Evolutionary conservation across 495 filamentous ascomycete species (phyloP).

Genomic region (Penicillium coffeae): DNA sequence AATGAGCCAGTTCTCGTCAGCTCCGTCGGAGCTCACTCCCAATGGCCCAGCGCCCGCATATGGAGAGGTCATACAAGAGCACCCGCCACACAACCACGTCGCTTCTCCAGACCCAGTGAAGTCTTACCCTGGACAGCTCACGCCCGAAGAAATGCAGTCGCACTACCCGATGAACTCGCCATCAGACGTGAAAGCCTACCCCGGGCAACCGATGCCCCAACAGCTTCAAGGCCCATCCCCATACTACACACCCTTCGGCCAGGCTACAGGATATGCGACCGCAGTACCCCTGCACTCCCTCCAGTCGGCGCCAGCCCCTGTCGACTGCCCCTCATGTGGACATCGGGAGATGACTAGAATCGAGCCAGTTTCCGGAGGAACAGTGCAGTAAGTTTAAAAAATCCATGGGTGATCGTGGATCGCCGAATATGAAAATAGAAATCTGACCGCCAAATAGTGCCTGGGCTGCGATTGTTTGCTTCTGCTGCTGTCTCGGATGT

Average conservation of each 20-base stretch:
- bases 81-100: background rate
- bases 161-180: background rate
- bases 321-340: conserved; percentile 49
- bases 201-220: conserved; percentile 14
- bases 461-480: conserved; percentile 46
- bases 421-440: background rate
- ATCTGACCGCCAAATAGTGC: conserved; percentile 30
- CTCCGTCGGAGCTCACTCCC: background rate
- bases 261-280: conserved; percentile 27
- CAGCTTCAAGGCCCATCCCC: conserved; percentile 7
- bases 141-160: background rate
- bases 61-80: background rate
- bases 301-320: conserved; percentile 34
- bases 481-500: conserved; percentile 47
- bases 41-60: background rate
- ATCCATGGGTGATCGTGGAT: background rate
- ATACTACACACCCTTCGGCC: conserved; percentile 17
- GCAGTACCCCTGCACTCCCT: conserved; percentile 31
- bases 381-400: conserved; percentile 45
- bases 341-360: conserved; percentile 44
- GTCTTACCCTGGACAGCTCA: background rate
- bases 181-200: conserved; percentile 13
- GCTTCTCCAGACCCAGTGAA: background rate
- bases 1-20: background rate
- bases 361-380: conserved; percentile 37